Evolutionary conservation across 257 asterid genomes (phyloP), one percentile per base, ranked within the genome.

Genomic region (Ophiorrhiza pumila): DNA sequence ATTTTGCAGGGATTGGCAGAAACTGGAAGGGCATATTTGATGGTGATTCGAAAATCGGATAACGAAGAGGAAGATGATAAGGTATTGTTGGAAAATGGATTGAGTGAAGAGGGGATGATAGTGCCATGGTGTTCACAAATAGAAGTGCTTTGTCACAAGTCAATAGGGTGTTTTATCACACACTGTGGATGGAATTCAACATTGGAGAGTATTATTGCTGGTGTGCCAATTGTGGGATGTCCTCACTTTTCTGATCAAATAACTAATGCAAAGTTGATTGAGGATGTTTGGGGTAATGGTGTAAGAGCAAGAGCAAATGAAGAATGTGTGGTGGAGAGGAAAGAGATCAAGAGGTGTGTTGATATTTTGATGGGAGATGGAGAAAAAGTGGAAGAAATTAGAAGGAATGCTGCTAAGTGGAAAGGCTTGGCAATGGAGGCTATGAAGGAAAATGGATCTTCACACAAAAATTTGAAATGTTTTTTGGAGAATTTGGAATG

Each of bases 171-270:
- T 55, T 89, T 89, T 31, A 81, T 85, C 45, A 81, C 91, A 4
- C 96, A 89, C 9, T 89, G 90, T 67, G 91, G 93, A 20, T 89
- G 96, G 93, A 89, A 89, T n/a, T 89, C 93, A 39, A 87, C 87
- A 1, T 10, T 87, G 2, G 93, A 89, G 32, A 69, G 85, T 59
- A 12, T 89, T 62, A 77, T 74, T 4, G 75, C 85, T n/a, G 87
- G 93, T 27, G 88, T 85, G 17, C 93, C 96, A 2, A 15, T 83
- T 4, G 61, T 87, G 27, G 84, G 85, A 12, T 84, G 77, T 53
- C 93, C 91, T 14, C 87, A 74, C 10, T 84, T 80, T 49, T 78
- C 93, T 0, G 93, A 89, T 5, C 91, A 89, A 47, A 49, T 62
- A 0, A 87, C 91, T 0, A 86, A 85, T 65, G 88, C 83, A 5